Base-by-base conservation (phyloP, 352 stramenopile genomes). In the Phytophthora crassamura region DNA sequence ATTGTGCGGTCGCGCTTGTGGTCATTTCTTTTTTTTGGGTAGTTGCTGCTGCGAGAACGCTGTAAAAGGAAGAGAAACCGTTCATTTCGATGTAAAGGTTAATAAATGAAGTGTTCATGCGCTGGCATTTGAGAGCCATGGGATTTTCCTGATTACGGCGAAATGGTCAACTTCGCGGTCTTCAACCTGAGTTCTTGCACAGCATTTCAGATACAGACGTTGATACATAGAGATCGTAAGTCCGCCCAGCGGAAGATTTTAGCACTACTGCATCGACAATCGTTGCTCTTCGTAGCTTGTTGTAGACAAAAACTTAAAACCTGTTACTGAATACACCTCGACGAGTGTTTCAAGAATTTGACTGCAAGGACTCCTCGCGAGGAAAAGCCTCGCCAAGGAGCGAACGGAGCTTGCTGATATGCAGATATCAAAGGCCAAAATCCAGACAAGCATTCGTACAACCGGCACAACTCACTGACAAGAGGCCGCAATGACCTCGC, bases 11-110 rank as follows among this genome's bases (percentile, higher is more conserved):
- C 40, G 55, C 49, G 34, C 55, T 59, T 57, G 58, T 60, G 58
- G 64, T 67, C 38, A 64, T 67, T 59, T 64, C 18, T 51, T 68
- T 68, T 59, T 69, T 71, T 67, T 67, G 54, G 63, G 2, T 66
- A 62, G 11, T 35, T 75, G 57, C 46, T 65, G 51, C 67, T 74
- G 48, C 67, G 36, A 70, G 61, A 64, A 63, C 43, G 56, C 63
- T 72, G 63, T 72, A 66, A 69, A 62, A 63, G 35, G 43, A 62
- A 64, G 53, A 73, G 42, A 54, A 59, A 33, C 59, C 50, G 63
- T 76, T 73, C 64, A 76, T 76, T 76, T 76, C 59, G 59, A 73
- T 76, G 68, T 76, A 70, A 73, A 73, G 53, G 39, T 76, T 64
- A 73, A 73, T 70, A 73, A 76, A 72, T 76, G 68, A 67, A 69